These are phyloP conservation scores for Paracorniculantispora psalliotae DNA, from an alignment of 2,329 filamentous ascomycete species.

Conservation along the genomic window DNA sequence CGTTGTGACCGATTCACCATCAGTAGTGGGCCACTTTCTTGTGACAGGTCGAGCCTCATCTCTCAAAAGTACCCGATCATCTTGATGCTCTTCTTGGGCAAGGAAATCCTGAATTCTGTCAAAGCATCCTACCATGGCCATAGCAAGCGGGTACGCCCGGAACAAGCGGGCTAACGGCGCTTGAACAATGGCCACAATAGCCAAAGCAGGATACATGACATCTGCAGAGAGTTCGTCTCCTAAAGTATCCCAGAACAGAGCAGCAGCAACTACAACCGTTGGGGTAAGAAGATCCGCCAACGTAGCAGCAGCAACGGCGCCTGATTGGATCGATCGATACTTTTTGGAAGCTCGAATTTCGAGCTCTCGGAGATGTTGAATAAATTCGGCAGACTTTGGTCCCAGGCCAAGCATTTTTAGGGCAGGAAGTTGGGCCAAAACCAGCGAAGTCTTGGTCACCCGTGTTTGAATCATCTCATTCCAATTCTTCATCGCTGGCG, in stretches of 20 bases:
- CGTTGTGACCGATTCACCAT: neutral
- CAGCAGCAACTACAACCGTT: neutral
- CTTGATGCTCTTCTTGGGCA: neutral
- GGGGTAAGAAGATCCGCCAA: neutral
- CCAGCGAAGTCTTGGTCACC: neutral
- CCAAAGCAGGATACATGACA: neutral
- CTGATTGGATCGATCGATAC: neutral
- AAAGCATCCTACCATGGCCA: neutral
- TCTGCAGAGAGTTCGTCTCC: neutral
- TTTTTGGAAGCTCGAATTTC: neutral
- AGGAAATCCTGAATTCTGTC: neutral
- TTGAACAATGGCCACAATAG: neutral
- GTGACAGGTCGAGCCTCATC: neutral
- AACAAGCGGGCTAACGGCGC: neutral
- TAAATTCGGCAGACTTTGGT: neutral
- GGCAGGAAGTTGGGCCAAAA: neutral
- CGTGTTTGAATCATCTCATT: neutral
- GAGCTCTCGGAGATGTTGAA: neutral
- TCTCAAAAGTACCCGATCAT: neutral
- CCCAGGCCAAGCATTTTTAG: neutral
- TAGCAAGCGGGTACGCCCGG: neutral
- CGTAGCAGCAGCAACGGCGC: neutral
- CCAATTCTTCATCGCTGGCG: neutral
- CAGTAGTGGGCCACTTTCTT: neutral
- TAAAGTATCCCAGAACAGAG: neutral